A percentile compares a stretch with the other conserved stretches of the same genome.
phyloP scores from a whole-genome alignment of 176 grass and related monocot species.

The Oryza nivara region DNA sequence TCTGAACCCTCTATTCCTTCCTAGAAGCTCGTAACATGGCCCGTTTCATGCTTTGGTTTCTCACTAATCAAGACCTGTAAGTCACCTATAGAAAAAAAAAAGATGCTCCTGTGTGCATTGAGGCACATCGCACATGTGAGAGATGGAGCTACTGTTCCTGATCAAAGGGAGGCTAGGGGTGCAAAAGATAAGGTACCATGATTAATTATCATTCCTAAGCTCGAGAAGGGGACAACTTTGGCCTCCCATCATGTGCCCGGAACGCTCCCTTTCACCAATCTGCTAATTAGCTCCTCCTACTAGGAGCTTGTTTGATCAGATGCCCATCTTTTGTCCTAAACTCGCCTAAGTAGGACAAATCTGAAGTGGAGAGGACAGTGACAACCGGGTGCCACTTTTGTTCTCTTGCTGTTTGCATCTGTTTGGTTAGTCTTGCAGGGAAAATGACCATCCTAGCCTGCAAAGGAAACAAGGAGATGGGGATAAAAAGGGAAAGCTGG shows the following conservation, averaged over 20 bases:
- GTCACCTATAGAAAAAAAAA: neutral
- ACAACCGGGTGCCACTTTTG: conserved; percentile 13
- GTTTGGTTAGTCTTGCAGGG: neutral
- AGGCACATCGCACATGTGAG: conserved; percentile 21
- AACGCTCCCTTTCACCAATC: neutral
- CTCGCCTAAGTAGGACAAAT: conserved; percentile 50
- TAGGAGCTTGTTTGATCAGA: conserved; percentile 30
- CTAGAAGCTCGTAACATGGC: conserved; percentile 30
- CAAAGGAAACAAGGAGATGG: neutral
- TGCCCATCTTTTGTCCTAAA: conserved; percentile 44
- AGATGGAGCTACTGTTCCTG: neutral
- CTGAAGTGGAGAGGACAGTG: conserved; percentile 45
- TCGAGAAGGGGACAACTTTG: conserved; percentile 45
- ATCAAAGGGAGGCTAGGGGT: conserved; percentile 38
- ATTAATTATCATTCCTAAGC: conserved; percentile 44
- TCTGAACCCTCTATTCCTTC: neutral
- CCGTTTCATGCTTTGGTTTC: conserved; percentile 17
- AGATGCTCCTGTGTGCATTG: conserved; percentile 1
- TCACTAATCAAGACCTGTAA: neutral
- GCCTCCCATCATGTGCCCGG: conserved; percentile 46
- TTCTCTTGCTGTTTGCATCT: conserved; percentile 35
- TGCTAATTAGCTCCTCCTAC: neutral
- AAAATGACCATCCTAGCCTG: conserved; percentile 20
- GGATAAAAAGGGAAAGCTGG: conserved; percentile 36
- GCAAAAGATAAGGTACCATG: conserved; percentile 14